Conservation (phyloP, 306 rosid species). For the Vigna unguiculata region DNA sequence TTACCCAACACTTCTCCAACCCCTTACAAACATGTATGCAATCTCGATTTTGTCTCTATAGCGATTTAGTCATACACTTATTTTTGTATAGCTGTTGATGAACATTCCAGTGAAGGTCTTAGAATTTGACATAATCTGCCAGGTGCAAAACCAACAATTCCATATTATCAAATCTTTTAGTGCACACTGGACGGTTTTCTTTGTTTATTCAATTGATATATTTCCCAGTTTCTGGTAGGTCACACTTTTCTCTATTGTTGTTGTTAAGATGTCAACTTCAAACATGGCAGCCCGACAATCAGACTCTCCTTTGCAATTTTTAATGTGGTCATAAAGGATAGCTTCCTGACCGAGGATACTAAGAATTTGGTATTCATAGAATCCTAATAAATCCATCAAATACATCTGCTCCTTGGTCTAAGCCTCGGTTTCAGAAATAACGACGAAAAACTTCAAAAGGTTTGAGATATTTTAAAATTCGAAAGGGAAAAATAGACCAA, state of each 20-base stretch:
- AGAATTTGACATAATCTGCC: constrained; percentile 17
- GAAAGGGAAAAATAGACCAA: neutral
- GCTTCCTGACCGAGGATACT: constrained; percentile 44
- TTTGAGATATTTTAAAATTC: constrained; percentile 15
- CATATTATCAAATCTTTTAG: constrained; percentile 31
- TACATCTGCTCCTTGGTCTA: constrained; percentile 23
- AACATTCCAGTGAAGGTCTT: constrained; percentile 44
- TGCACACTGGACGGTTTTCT: neutral
- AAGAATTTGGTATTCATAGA: constrained; percentile 5
- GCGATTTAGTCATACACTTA: constrained; percentile 36
- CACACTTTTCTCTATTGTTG: constrained; percentile 30
- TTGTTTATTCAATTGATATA: constrained; percentile 43
- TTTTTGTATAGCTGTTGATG: constrained; percentile 46
- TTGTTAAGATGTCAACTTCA: constrained; percentile 64
- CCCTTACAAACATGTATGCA: constrained; percentile 42
- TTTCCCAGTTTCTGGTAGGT: constrained; percentile 48
- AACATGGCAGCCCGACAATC: constrained; percentile 44
- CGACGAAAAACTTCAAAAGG: constrained; percentile 1
- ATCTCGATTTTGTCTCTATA: constrained; percentile 16
- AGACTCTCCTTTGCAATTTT: constrained; percentile 31
- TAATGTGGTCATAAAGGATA: constrained; percentile 25
- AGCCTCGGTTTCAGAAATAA: neutral
- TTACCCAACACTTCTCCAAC: constrained; percentile 35
- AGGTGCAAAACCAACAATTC: constrained; percentile 44
- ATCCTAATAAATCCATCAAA: constrained; percentile 5